Evolutionary conservation across 768 basidiomycete species (phyloP).

Genomic region (Leccinum sublutescens): DNA sequence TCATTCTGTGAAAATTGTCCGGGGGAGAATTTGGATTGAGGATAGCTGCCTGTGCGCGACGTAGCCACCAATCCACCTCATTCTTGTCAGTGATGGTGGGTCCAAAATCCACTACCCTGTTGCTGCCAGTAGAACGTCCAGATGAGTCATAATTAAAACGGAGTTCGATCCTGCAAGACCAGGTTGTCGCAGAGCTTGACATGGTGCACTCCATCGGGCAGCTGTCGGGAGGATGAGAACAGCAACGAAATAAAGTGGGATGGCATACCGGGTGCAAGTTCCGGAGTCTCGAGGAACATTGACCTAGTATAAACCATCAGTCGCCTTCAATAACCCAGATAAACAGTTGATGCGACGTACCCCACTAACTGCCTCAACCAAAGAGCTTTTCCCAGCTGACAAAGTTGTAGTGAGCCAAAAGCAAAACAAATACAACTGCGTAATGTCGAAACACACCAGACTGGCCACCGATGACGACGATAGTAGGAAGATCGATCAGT

Average conservation of each 20-base stretch:
- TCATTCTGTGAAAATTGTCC: conserved; percentile 24
- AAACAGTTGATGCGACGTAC: conserved; percentile 32
- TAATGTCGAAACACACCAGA: conserved; percentile 39
- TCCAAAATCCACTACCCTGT: conserved; percentile 30
- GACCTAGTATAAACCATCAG: conserved; percentile 38
- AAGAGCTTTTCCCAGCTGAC: conserved; percentile 57
- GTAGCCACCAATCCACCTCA: conserved; percentile 41
- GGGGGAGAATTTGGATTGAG: conserved; percentile 28
- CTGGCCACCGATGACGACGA: conserved; percentile 56
- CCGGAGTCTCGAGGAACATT: conserved; percentile 61
- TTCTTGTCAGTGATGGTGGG: conserved; percentile 27
- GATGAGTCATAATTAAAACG: conserved; percentile 32
- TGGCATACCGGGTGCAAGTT: conserved; percentile 52
- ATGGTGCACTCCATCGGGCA: conserved; percentile 56
- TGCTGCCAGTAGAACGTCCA: conserved; percentile 21
- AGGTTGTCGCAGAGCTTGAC: conserved; percentile 37
- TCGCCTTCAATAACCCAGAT: neutral
- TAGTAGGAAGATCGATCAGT: conserved; percentile 46
- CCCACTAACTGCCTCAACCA: conserved; percentile 57
- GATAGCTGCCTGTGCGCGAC: conserved; percentile 48
- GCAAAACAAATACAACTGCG: neutral
- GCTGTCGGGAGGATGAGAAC: conserved; percentile 26
- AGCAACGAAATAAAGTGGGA: neutral
- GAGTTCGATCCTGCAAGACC: conserved; percentile 47
- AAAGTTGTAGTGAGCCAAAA: neutral